Conservation (phyloP, 2,329 filamentous ascomycete genomes). For the Beauveria scarabaeidicola region DNA sequence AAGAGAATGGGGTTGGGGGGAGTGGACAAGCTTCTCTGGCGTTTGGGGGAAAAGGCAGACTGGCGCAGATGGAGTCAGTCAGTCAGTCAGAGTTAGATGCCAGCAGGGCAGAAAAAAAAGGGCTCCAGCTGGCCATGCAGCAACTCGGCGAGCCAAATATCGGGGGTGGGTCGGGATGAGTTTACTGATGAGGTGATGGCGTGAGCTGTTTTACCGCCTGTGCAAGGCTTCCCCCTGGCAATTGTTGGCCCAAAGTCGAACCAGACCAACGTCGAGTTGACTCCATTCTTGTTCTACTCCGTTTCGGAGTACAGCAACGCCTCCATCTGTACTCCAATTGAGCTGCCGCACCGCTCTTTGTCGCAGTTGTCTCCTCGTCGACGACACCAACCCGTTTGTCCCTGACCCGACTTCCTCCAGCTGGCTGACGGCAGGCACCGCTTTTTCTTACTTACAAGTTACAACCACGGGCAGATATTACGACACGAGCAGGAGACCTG, state of each 20-base stretch:
- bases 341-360: neutral
- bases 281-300: neutral
- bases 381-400: neutral
- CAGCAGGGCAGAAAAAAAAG: neutral
- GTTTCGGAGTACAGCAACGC: neutral
- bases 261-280: neutral
- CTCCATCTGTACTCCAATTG: neutral
- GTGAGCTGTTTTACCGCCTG: conserved; percentile 6
- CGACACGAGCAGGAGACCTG: neutral
- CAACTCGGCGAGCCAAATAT: conserved; percentile 5
- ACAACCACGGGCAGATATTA: conserved; percentile 5
- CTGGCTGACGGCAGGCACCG: conserved; percentile 8
- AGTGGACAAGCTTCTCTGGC: conserved; percentile 2
- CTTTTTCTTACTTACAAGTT: conserved; percentile 10
- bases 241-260: neutral
- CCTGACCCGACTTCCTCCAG: neutral
- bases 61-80: neutral
- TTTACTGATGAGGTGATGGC: neutral
- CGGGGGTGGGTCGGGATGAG: conserved; percentile 11
- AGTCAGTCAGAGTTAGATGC: conserved; percentile 1
- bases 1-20: neutral
- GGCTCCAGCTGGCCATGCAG: neutral
- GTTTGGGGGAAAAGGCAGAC: neutral
- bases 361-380: neutral
- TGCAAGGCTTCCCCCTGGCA: neutral